phyloP scores from a whole-genome alignment of 2,329 filamentous ascomycete species.

The Cladophialophora carrionii region DNA sequence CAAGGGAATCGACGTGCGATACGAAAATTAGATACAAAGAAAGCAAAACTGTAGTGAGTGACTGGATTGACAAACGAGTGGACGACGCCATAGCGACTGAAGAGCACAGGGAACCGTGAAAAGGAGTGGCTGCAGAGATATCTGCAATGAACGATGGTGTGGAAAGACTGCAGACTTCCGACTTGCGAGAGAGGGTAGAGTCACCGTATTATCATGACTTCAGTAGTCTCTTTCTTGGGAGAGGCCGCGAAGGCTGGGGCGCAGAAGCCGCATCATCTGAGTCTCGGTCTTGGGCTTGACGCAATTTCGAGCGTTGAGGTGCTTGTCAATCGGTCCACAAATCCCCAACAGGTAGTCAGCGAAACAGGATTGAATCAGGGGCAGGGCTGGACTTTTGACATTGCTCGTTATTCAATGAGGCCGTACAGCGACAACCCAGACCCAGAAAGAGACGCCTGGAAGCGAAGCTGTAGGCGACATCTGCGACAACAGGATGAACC shows the following conservation, averaged over 20 bases:
- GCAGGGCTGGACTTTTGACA: not conserved
- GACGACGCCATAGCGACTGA: constrained; percentile 19
- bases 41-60: constrained; percentile 22
- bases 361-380: constrained; percentile 16
- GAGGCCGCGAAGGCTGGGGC: no score
- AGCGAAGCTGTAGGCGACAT: not conserved
- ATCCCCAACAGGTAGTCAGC: not conserved
- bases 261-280: constrained; percentile 10
- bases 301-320: not conserved
- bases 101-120: constrained; percentile 17
- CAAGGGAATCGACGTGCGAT: constrained; percentile 23
- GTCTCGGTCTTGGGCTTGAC: constrained; percentile 17
- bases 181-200: not conserved
- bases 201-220: constrained; percentile 4
- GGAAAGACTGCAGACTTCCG: constrained; percentile 5
- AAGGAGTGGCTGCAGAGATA: constrained; percentile 17
- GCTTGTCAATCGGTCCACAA: constrained; percentile 5
- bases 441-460: not conserved
- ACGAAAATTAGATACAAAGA: constrained; percentile 21
- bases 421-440: not conserved
- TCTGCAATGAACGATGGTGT: constrained; percentile 7
- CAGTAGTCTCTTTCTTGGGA: not conserved
- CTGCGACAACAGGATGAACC: not conserved
- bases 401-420: not conserved
- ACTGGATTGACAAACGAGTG: constrained; percentile 7